Percentiles rank a stretch among this genome's conserved stretches.
Conservation (phyloP, 768 basidiomycete species). For the Infundibulicybe gibba region DNA sequence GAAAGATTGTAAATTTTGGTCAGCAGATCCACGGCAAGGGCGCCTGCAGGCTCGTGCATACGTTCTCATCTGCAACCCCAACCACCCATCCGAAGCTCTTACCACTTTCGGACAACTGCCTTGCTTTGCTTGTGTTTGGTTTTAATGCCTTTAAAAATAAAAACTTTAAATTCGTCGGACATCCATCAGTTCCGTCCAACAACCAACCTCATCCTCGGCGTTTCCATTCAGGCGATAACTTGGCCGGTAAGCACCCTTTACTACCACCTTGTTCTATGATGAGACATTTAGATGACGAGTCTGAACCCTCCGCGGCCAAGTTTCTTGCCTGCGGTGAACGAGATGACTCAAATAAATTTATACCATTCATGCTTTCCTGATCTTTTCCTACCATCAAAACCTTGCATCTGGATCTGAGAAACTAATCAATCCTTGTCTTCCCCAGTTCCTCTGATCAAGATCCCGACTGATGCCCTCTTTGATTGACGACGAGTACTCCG, state of each 20-base stretch:
- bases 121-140: constrained; percentile 3
- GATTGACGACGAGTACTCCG: constrained; percentile 68
- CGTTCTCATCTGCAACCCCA: not conserved
- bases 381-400: constrained; percentile 14
- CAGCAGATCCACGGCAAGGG: constrained; percentile 11
- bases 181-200: not conserved
- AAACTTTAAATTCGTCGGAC: not conserved
- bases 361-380: constrained; percentile 98
- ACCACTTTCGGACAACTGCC: constrained; percentile 2
- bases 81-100: constrained; percentile 39
- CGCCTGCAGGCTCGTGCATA: constrained; percentile 22
- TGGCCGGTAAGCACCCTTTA: constrained; percentile 14
- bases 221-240: constrained; percentile 9
- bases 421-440: constrained; percentile 12
- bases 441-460: constrained; percentile 9
- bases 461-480: constrained; percentile 39
- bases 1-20: not conserved
- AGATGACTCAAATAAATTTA: constrained; percentile 63
- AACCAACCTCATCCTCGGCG: constrained; percentile 7
- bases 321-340: constrained; percentile 49
- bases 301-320: constrained; percentile 58
- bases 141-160: constrained; percentile 11
- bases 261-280: constrained; percentile 26
- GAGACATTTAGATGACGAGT: constrained; percentile 70
- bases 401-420: constrained; percentile 18